Base-by-base conservation (phyloP, 345 rosid genomes). In the Pugionium cornutum region DNA sequence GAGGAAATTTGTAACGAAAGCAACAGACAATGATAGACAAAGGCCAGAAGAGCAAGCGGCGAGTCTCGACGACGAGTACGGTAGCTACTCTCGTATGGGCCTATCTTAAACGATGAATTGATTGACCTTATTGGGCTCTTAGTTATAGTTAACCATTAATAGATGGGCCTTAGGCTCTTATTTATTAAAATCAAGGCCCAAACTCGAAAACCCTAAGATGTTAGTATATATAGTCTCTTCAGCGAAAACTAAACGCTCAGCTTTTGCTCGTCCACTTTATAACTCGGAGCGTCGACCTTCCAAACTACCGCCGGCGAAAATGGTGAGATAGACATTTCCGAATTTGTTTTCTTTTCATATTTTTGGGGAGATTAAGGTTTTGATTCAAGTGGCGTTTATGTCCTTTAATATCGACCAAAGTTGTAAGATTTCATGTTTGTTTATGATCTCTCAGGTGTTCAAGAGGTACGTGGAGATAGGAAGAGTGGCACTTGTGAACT, bases 391-490 rank as follows among this genome's bases (percentile, higher is more conserved):
- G 1, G 2, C 3, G 53, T 43, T 25, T 48, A 41, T 58, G 4
- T 26, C 36, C 4, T 33, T 53, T 2, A 8, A 25, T 4, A 50
- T 34, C 36, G 36, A 5, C 36, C 10, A 52, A 6, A 1, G 47
- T 36, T 9, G 2, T 52, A 1, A 60, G 39, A 28, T 51, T 7
- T 69, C 10, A 29, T 53, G 33, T 35, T 7, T 45, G 1, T 3
- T 54, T 51, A 51, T 61, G 34, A 4, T 7, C 46, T 48, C 58
- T 69, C 55, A 90, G 97, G 90, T 86, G 42, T 90, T 88, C 89
- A 88, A 88, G 84, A 86, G 97, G 80, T 88, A 83, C 77, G 95
- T 90, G 0, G 97, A 90, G 92, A 90, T 90, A 32, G 95, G 97
- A n/a, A 78, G 97, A 58, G 97, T 90, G 5, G 97, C 95, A 4